Evolutionary conservation across 495 filamentous ascomycete species (phyloP).

Genomic region (Penicillium daleae): DNA sequence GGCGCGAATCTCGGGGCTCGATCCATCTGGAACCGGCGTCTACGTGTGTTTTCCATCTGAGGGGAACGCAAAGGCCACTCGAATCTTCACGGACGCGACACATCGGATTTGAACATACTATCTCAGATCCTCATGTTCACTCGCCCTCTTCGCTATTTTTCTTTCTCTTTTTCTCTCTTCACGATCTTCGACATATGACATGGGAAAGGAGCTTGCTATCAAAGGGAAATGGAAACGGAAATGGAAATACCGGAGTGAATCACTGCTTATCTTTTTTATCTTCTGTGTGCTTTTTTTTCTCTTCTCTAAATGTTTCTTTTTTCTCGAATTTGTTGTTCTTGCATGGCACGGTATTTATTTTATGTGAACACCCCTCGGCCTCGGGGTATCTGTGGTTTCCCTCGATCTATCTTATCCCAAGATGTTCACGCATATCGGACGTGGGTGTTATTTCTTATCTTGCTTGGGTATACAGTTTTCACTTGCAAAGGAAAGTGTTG

Average conservation of each 20-base stretch:
- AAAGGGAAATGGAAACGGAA: constrained; percentile 16
- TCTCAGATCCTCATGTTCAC: constrained; percentile 3
- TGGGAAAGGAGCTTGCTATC: constrained; percentile 19
- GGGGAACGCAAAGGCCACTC: constrained; percentile 6
- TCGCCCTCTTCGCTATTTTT: constrained; percentile 1
- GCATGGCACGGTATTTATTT: constrained; percentile 29
- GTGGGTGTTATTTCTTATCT: constrained; percentile 31
- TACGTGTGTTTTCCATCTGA: constrained; percentile 22
- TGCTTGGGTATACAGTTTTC: constrained; percentile 34
- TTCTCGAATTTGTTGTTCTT: constrained; percentile 12
- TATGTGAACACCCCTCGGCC: constrained; percentile 16
- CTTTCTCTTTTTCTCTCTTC: constrained; percentile 14
- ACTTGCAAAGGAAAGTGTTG: constrained; percentile 31
- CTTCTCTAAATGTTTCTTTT: background rate
- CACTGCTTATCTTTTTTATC: constrained; percentile 4
- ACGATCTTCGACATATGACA: constrained; percentile 34
- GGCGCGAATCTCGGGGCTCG: constrained; percentile 14
- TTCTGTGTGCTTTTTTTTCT: constrained; percentile 1
- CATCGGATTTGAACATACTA: constrained; percentile 5
- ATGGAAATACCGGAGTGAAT: constrained; percentile 29
- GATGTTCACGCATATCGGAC: constrained; percentile 23
- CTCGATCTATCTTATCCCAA: constrained; percentile 21
- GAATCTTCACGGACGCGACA: constrained; percentile 2
- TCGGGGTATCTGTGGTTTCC: constrained; percentile 23
- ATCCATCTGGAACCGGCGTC: constrained; percentile 26